phyloP scores from a whole-genome alignment of 495 filamentous ascomycete species.

The Tuber aestivum region DNA sequence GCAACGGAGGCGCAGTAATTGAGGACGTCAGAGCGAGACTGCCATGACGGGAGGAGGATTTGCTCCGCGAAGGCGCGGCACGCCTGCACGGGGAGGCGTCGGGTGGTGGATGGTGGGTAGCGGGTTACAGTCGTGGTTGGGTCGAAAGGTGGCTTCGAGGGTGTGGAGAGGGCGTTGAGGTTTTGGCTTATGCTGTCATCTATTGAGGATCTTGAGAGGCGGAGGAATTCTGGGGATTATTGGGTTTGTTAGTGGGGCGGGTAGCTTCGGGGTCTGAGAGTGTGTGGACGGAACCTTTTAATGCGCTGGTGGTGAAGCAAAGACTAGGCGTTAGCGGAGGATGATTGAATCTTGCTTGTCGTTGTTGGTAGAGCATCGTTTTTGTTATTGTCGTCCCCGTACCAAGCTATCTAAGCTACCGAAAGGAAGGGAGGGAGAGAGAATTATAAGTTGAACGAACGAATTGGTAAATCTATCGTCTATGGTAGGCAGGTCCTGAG shows the following conservation, averaged over 20 bases:
- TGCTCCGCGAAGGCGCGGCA: slow-evolving; percentile 71
- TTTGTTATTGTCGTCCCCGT: not conserved
- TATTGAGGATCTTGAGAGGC: slow-evolving; percentile 72
- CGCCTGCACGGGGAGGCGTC: slow-evolving; percentile 47
- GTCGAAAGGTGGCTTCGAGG: slow-evolving; percentile 65
- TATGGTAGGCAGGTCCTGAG: not conserved
- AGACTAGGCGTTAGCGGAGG: slow-evolving; percentile 78
- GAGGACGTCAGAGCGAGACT: slow-evolving; percentile 73
- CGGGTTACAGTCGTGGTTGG: slow-evolving; percentile 63
- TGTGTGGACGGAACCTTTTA: slow-evolving; percentile 59
- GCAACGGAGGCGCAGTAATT: slow-evolving; percentile 88
- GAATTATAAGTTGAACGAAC: not conserved
- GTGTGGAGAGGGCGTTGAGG: slow-evolving; percentile 81
- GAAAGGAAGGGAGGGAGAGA: not conserved
- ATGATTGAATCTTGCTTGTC: slow-evolving; percentile 31
- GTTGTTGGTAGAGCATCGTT: not conserved
- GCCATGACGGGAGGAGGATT: slow-evolving; percentile 84
- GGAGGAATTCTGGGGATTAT: slow-evolving; percentile 71
- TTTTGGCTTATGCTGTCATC: slow-evolving; percentile 93
- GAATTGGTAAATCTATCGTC: not conserved
- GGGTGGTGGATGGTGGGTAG: slow-evolving; percentile 51
- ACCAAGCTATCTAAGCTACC: not conserved
- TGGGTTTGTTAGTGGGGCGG: slow-evolving; percentile 21
- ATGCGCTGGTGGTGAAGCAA: slow-evolving; percentile 78
- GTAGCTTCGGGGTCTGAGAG: not conserved